Evolutionary conservation across 306 rosid genomes (phyloP).

Genomic region (Glycyrrhiza uralensis): DNA sequence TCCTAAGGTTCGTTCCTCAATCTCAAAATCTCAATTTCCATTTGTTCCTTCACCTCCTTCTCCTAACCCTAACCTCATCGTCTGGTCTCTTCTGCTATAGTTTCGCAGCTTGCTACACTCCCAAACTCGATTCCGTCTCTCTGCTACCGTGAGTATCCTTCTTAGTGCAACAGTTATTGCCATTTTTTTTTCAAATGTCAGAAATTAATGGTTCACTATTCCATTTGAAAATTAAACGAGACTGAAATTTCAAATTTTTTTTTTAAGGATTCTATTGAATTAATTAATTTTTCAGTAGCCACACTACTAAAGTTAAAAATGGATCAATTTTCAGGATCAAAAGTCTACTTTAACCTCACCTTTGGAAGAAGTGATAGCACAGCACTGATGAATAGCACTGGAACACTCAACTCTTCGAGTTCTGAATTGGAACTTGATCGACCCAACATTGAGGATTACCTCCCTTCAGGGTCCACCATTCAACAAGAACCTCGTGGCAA

Average conservation of each 20-base stretch:
- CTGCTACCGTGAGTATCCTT: too few relatives aligned
- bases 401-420: slow-evolving; percentile 50
- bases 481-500: slow-evolving; percentile 82
- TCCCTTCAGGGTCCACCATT: slow-evolving; percentile 74
- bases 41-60: too few relatives aligned
- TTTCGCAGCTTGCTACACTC: too few relatives aligned
- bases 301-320: neutral
- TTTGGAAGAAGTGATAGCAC: neutral
- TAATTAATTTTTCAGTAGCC: neutral
- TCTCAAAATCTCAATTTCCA: too few relatives aligned
- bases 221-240: neutral
- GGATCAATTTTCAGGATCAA: neutral
- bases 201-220: neutral
- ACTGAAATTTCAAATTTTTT: neutral
- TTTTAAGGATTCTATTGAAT: neutral
- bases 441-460: slow-evolving; percentile 92
- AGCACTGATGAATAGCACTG: slow-evolving; percentile 33
- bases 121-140: too few relatives aligned
- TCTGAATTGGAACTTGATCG: slow-evolving; percentile 87
- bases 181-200: neutral
- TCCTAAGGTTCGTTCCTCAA: too few relatives aligned
- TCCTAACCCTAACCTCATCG: too few relatives aligned
- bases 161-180: neutral
- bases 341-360: neutral
- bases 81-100: too few relatives aligned